Conservation (phyloP, 1,139 yeast species). For the Wickerhamomyces sp. region DNA sequence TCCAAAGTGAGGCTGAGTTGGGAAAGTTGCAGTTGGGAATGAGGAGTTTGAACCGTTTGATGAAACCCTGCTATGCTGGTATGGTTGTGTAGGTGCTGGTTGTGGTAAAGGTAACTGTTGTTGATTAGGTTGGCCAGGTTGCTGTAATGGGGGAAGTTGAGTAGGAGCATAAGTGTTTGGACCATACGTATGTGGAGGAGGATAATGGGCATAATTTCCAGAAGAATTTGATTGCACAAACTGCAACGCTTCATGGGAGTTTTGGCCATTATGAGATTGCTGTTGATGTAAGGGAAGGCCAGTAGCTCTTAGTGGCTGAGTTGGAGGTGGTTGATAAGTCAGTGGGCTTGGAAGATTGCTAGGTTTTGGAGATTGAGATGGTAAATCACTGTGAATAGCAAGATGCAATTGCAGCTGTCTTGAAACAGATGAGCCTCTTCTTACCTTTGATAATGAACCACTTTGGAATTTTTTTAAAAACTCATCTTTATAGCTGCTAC, state of each 20-base stretch:
- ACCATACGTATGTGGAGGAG: slow-evolving; percentile 8
- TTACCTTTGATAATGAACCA: slow-evolving; percentile 67
- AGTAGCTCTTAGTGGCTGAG: too few species aligned
- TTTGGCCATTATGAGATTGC: slow-evolving; percentile 15
- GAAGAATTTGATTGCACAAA: slow-evolving; percentile 3
- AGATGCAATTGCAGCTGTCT: slow-evolving; percentile 73
- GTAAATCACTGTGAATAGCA: slow-evolving; percentile 65
- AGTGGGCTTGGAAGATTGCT: slow-evolving; percentile 19
- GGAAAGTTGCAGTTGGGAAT: slow-evolving; percentile 12
- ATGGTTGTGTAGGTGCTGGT: slow-evolving; percentile 11
- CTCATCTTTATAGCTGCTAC: slow-evolving; percentile 79
- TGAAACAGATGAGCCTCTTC: slow-evolving; percentile 77
- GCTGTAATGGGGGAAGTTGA: slow-evolving; percentile 16
- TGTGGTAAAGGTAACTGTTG: slow-evolving; percentile 13
- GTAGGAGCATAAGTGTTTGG: slow-evolving; percentile 10
- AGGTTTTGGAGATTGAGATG: slow-evolving; percentile 26
- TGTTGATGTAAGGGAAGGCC: too few species aligned
- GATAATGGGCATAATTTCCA: slow-evolving; percentile 4
- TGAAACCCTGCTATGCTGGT: slow-evolving; percentile 18
- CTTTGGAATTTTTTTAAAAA: slow-evolving; percentile 73
- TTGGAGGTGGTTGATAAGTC: slow-evolving; percentile 11
- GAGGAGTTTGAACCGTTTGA: slow-evolving; percentile 18
- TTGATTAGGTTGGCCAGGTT: slow-evolving; percentile 6
- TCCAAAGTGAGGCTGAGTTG: slow-evolving; percentile 7
- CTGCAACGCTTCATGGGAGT: slow-evolving; percentile 10